Conservation (phyloP, 2,329 filamentous ascomycete species). For the Cladosporium sp. region DNA sequence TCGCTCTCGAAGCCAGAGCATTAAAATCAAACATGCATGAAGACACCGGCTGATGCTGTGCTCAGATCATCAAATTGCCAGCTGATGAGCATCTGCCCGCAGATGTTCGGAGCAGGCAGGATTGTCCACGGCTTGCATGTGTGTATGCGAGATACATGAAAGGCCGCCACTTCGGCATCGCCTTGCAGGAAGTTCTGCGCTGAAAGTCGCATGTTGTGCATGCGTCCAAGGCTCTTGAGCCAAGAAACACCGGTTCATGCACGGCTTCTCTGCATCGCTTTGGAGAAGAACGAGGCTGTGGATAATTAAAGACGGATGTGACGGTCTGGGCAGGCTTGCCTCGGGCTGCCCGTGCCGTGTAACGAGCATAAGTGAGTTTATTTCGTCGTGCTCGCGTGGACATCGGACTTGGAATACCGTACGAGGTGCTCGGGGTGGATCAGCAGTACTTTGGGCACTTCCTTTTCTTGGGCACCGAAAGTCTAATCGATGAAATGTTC, state of each 20-base stretch:
- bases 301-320: too few relatives aligned
- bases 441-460: neutral
- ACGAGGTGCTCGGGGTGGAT: neutral
- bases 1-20: too few relatives aligned
- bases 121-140: too few relatives aligned
- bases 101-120: too few relatives aligned
- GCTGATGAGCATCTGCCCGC: neutral
- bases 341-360: neutral
- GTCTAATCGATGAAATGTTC: neutral
- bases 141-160: too few relatives aligned
- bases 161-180: too few relatives aligned
- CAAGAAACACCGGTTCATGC: conserved; percentile 2
- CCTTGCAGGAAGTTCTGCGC: neutral
- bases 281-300: neutral
- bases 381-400: neutral
- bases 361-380: too few relatives aligned
- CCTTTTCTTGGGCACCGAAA: neutral
- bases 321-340: neutral
- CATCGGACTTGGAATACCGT: neutral
- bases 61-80: neutral
- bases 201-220: neutral
- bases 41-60: neutral
- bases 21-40: neutral
- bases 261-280: neutral
- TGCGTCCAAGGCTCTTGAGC: neutral